Percentiles rank a stretch among this genome's conserved stretches.
phyloP scores from a whole-genome alignment of 306 rosid species.

The Pyrus communis region DNA sequence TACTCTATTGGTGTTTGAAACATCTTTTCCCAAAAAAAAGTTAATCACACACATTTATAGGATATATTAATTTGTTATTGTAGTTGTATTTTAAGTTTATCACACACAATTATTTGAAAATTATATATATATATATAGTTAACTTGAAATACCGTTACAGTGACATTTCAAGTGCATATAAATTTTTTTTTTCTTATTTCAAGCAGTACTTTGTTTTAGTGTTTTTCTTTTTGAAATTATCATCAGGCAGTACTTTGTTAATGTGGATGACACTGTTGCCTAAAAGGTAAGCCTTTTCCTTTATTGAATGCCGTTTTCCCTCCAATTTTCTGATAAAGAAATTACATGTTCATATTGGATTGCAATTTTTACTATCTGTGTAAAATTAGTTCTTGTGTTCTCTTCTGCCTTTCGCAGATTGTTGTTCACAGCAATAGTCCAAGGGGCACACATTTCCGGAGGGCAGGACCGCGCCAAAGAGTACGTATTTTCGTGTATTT shows the following conservation, averaged over 20 bases:
- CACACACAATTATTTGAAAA: too few species aligned
- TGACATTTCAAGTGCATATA: too few species aligned
- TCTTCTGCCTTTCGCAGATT: conserved; percentile 31
- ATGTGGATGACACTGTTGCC: conserved; percentile 76
- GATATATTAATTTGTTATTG: too few species aligned
- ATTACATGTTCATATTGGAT: not conserved
- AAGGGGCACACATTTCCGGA: conserved; percentile 83
- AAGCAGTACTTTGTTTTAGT: not conserved
- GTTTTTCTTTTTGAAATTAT: conserved; percentile 9
- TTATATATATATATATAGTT: too few species aligned
- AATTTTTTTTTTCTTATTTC: too few species aligned
- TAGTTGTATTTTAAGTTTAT: too few species aligned
- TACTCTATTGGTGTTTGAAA: too few species aligned
- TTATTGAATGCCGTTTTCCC: not conserved
- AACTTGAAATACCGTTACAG: too few species aligned
- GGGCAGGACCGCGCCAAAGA: conserved; percentile 96
- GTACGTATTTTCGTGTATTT: conserved; percentile 23
- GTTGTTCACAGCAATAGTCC: conserved; percentile 79
- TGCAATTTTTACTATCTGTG: not conserved
- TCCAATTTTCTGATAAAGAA: not conserved
- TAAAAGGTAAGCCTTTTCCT: conserved; percentile 43
- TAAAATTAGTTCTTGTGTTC: not conserved
- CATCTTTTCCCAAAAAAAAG: too few species aligned
- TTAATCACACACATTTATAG: too few species aligned
- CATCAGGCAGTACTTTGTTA: conserved; percentile 89